A percentile compares a stretch with the other conserved stretches of the same genome.
Evolutionary conservation across 2,329 filamentous ascomycete genomes (phyloP).

Genomic region (Arthrobotrys pseudoclavata): DNA sequence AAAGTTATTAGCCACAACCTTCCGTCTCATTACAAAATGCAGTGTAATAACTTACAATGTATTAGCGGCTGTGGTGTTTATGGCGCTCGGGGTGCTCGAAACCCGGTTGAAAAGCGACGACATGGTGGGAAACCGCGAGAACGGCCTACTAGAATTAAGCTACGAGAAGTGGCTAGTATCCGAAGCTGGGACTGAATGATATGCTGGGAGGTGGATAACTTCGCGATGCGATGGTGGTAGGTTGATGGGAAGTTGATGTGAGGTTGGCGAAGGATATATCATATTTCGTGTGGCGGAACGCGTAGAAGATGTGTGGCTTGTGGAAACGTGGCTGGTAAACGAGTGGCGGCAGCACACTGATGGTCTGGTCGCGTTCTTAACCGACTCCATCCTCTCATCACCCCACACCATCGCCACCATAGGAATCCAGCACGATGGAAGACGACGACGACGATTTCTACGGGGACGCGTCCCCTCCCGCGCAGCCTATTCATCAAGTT

Average conservation of each 20-base stretch:
- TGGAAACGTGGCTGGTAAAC: neutral
- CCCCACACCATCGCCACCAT: slow-evolving; percentile 14
- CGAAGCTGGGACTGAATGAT: neutral
- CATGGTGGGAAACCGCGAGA: neutral
- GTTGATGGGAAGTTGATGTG: neutral
- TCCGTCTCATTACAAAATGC: slow-evolving; percentile 3
- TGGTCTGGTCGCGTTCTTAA: slow-evolving; percentile 1
- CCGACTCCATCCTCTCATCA: slow-evolving; percentile 9
- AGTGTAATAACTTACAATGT: slow-evolving; percentile 42
- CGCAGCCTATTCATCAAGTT: slow-evolving; percentile 43
- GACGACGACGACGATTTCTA: slow-evolving; percentile 64
- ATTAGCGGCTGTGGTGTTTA: slow-evolving; percentile 61
- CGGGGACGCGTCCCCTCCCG: slow-evolving; percentile 60
- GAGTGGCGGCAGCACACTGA: neutral
- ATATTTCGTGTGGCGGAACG: slow-evolving; percentile 15
- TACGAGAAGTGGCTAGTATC: neutral
- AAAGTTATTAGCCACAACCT: slow-evolving; percentile 14
- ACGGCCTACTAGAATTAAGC: neutral
- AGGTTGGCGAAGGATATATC: slow-evolving; percentile 3
- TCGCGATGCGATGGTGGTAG: neutral
- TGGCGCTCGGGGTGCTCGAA: slow-evolving; percentile 58
- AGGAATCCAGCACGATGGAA: slow-evolving; percentile 60
- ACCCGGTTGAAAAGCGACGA: slow-evolving; percentile 61
- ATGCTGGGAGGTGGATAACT: neutral
- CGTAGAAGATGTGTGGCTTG: neutral